These are phyloP conservation scores for Pyricularia grisea DNA, from an alignment of 2,329 filamentous ascomycete genomes.

Conservation along the genomic window DNA sequence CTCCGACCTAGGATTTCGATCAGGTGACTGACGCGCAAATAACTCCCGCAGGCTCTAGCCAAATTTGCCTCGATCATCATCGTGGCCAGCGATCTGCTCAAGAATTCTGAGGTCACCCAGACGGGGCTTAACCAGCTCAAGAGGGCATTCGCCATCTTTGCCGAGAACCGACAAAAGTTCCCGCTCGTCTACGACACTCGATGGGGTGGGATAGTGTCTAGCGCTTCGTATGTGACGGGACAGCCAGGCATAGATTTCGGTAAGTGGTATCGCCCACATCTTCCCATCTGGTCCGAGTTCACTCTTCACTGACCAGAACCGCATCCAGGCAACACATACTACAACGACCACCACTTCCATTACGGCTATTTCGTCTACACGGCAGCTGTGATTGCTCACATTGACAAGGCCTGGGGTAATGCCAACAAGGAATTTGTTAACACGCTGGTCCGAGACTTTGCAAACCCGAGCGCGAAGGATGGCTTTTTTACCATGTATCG, in stretches of 20 bases:
- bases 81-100: constrained; percentile 52
- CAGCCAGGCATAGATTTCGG: constrained; percentile 65
- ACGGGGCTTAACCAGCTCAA: constrained; percentile 54
- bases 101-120: constrained; percentile 46
- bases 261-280: neutral
- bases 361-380: constrained; percentile 87
- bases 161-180: constrained; percentile 56
- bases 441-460: constrained; percentile 69
- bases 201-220: constrained; percentile 77
- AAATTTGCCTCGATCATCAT: constrained; percentile 68
- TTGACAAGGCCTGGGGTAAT: constrained; percentile 66
- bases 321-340: constrained; percentile 61
- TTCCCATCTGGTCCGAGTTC: neutral
- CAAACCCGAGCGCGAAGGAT: constrained; percentile 66
- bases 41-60: constrained; percentile 46
- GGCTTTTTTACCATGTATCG: constrained; percentile 72
- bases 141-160: constrained; percentile 55
- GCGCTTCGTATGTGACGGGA: constrained; percentile 59
- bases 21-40: neutral
- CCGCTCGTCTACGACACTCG: constrained; percentile 56
- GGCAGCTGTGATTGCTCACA: constrained; percentile 70
- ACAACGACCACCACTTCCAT: constrained; percentile 69
- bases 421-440: constrained; percentile 74
- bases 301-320: constrained; percentile 21
- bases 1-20: too few species aligned